Percentiles rank a stretch among this genome's conserved stretches.
phyloP scores from a whole-genome alignment of 2,329 filamentous ascomycete species.

The Botrytis sinoallii region DNA sequence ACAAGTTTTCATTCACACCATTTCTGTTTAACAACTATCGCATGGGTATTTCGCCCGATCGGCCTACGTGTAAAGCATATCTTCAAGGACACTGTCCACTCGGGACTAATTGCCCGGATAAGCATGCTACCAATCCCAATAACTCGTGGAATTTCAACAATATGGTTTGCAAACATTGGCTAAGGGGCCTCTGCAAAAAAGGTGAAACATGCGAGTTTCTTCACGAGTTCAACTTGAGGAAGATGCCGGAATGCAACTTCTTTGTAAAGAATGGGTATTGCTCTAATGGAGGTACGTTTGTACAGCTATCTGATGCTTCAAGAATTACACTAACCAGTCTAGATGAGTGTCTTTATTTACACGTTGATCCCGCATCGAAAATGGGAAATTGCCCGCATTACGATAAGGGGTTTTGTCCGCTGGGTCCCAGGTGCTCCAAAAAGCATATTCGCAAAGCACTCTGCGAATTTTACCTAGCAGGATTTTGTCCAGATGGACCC shows the following conservation, averaged over 20 bases:
- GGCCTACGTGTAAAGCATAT: conserved; percentile 83
- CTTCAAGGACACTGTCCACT: conserved; percentile 82
- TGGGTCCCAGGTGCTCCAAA: conserved; percentile 83
- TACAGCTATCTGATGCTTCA: background rate
- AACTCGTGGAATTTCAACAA: conserved; percentile 61
- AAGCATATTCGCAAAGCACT: conserved; percentile 80
- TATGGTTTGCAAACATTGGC: conserved; percentile 98
- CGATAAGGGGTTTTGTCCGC: conserved; percentile 88
- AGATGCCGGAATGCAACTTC: conserved; percentile 98
- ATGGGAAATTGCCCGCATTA: conserved; percentile 85
- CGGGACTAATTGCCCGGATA: conserved; percentile 79
- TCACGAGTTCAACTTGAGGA: conserved; percentile 96
- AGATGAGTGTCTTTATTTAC: conserved; percentile 91
- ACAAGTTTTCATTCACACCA: conserved; percentile 79
- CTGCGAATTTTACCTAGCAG: conserved; percentile 83
- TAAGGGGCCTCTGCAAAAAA: conserved; percentile 96
- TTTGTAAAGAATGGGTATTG: conserved; percentile 93
- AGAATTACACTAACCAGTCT: conserved; percentile 17
- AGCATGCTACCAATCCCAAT: conserved; percentile 53
- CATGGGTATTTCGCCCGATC: conserved; percentile 75
- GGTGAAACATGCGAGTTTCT: conserved; percentile 95
- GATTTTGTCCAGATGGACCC: conserved; percentile 86
- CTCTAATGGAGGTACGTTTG: conserved; percentile 64
- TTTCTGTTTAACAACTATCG: conserved; percentile 82
- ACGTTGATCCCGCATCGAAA: conserved; percentile 79